Conservation (phyloP, 805 yeast genomes). For the Starmerella apicola region DNA sequence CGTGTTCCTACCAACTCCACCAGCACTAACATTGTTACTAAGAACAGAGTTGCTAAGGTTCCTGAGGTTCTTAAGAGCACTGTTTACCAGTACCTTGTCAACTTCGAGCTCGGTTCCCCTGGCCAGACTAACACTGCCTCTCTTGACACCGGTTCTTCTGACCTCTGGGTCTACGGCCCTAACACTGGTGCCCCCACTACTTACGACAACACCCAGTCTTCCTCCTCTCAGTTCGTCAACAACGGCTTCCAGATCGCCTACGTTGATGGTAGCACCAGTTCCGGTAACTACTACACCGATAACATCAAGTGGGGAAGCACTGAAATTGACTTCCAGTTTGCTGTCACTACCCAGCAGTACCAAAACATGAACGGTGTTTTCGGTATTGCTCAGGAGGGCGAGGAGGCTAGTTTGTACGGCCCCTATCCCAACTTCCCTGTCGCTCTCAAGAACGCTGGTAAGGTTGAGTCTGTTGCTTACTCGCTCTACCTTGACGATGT, state of each 20-base stretch:
- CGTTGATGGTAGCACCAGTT: constrained; percentile 32
- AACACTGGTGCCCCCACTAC: neutral
- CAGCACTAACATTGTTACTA: neutral
- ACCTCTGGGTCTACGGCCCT: constrained; percentile 40
- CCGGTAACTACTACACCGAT: constrained; percentile 50
- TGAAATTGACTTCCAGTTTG: constrained; percentile 26
- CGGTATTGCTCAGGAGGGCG: constrained; percentile 3
- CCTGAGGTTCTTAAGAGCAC: neutral
- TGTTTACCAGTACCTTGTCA: neutral
- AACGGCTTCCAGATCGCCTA: constrained; percentile 19
- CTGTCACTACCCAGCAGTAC: constrained; percentile 1
- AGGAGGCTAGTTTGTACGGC: neutral
- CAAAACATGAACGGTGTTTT: constrained; percentile 1
- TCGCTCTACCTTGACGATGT: constrained; percentile 34
- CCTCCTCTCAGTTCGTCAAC: constrained; percentile 18
- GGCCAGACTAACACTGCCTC: neutral
- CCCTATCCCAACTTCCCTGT: constrained; percentile 26
- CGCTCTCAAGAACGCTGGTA: constrained; percentile 30
- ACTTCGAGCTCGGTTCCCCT: neutral
- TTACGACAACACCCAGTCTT: constrained; percentile 12
- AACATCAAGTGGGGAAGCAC: constrained; percentile 37
- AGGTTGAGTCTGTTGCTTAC: constrained; percentile 32
- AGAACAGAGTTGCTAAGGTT: neutral
- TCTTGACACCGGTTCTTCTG: constrained; percentile 60
- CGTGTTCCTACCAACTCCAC: neutral